Base-by-base conservation (phyloP, 306 rosid genomes). In the Citrullus colocynthis region DNA sequence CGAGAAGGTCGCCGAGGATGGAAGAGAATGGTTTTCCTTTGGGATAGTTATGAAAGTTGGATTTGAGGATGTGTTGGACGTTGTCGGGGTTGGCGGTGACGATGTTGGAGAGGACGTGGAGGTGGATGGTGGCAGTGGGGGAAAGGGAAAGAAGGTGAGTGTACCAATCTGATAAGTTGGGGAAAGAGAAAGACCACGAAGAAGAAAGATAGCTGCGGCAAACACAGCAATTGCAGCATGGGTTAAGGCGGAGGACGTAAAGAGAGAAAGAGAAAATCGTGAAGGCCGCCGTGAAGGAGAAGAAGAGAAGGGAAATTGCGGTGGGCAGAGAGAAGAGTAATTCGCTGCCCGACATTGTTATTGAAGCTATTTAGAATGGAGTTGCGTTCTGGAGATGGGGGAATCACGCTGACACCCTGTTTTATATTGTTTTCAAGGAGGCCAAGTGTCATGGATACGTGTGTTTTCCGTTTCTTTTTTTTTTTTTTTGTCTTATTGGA, bases 1-100 rank as follows among this genome's bases (percentile, higher is more conserved):
- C 98, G 0, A 94, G 69, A n/a, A 94, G 91, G 54, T 94, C 97
- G 49, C 97, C 96, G 21, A 94, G 96, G 77, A 94, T 49, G 3
- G 82, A 61, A 24, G 98, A 89, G 74, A 94, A 94, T 0, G 87
- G 90, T 20, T 87, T 85, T 0, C 98, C 98, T 24, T 94, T 94
- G 0, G 98, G 98, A 82, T 88, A 94, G 82, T 92, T 94, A 5
- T 84, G 80, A 84, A 94, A 94, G 36, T 82, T 85, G 17, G 96
- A 87, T 41, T 89, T 90, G 54, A 94, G 87, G 16, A 94, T 91
- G 81, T 94, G 32, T 66, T 94, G 90, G 0, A 94, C 97, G 81
- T 94, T 91, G 2, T 88, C 83, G 0, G 97, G 95, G 61, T 89
- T 85, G 24, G 97, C 78, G 3, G 97, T 94, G 4, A 94, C 79